Percentiles rank a stretch among this genome's conserved stretches.
Conservation (phyloP, 805 yeast genomes). For the Dipodascus albidus region DNA sequence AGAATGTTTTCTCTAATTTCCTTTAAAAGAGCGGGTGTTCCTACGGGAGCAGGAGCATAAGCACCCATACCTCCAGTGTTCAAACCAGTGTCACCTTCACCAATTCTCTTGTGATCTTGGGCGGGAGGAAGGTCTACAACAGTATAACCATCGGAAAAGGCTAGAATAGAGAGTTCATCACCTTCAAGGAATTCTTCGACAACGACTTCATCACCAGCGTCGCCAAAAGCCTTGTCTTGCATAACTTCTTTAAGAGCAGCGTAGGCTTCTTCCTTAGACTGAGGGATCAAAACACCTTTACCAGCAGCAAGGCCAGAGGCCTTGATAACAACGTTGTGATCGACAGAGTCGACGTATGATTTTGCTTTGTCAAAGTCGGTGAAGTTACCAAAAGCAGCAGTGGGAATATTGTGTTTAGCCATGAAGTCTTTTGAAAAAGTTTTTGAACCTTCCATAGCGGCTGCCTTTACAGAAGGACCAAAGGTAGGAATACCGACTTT, state of each 20-base stretch:
- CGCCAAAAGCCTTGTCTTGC: constrained; percentile 81
- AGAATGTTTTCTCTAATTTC: constrained; percentile 66
- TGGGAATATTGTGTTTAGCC: constrained; percentile 86
- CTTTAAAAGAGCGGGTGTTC: constrained; percentile 60
- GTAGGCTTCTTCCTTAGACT: constrained; percentile 70
- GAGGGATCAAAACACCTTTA: constrained; percentile 93
- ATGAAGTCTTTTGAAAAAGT: constrained; percentile 88
- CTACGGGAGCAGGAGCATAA: constrained; percentile 95
- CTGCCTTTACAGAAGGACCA: constrained; percentile 91
- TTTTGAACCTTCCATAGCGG: constrained; percentile 93
- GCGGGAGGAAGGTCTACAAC: constrained; percentile 89
- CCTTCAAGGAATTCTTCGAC: constrained; percentile 95
- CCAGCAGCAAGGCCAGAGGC: constrained; percentile 99
- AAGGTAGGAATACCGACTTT: constrained; percentile 88
- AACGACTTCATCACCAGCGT: constrained; percentile 91
- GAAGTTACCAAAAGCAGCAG: constrained; percentile 84
- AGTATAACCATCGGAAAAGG: constrained; percentile 89
- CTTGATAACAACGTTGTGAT: constrained; percentile 78
- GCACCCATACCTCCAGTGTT: constrained; percentile 99
- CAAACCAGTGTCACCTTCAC: constrained; percentile 86
- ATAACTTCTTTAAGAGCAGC: constrained; percentile 77
- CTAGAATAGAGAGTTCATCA: constrained; percentile 87
- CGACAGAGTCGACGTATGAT: constrained; percentile 49
- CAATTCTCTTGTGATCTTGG: constrained; percentile 94
- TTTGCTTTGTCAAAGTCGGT: constrained; percentile 65